Evolutionary conservation across 163 green algal genomes (phyloP).

Genomic region (Chloroidium sp.): DNA sequence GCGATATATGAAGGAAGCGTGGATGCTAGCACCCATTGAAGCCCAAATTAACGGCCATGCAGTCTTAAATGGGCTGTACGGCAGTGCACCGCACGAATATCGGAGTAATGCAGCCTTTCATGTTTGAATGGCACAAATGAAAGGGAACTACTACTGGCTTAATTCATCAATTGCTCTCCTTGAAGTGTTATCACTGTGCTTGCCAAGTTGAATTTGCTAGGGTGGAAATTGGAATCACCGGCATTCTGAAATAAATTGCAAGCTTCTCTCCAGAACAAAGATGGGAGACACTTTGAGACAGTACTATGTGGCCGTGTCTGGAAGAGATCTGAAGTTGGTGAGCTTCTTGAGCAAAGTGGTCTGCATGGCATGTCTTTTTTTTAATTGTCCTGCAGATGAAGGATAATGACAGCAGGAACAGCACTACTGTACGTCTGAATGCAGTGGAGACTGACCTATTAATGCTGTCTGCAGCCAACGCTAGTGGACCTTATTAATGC

Average conservation of each 20-base stretch:
- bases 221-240: no score
- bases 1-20: no score
- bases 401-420: no score
- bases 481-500: neutral
- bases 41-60: no score
- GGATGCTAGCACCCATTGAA: no score
- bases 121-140: neutral
- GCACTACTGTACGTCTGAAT: no score
- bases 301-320: neutral
- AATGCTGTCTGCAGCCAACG: neutral
- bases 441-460: no score
- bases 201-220: no score
- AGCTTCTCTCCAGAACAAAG: neutral
- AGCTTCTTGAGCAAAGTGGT: neutral
- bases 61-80: no score
- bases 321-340: neutral
- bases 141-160: neutral
- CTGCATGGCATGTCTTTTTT: neutral
- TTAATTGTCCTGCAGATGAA: no score
- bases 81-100: no score
- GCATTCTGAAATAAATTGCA: neutral
- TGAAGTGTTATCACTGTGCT: neutral
- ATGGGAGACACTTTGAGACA: neutral
- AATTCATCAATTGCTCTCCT: neutral
- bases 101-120: neutral